A percentile compares a stretch with the other conserved stretches of the same genome.
Conservation (phyloP, 2,329 filamentous ascomycete species). For the Colletotrichum coccodes region DNA sequence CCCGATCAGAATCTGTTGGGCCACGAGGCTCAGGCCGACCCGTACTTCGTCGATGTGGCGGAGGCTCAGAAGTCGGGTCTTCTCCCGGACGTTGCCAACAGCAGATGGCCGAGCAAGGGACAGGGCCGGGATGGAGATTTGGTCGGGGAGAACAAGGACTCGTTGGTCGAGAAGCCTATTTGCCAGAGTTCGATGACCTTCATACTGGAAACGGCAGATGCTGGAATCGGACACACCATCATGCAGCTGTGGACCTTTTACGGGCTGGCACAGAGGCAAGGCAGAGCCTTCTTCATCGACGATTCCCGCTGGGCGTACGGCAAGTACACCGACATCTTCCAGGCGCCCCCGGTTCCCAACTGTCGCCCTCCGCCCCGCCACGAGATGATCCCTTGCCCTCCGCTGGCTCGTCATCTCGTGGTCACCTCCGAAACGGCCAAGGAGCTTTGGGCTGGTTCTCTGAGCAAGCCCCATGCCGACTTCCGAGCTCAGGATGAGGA, state of each 20-base stretch:
- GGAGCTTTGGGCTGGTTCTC: constrained; percentile 70
- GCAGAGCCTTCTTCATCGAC: constrained; percentile 83
- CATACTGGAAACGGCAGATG: constrained; percentile 77
- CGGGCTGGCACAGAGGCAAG: constrained; percentile 79
- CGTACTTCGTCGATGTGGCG: constrained; percentile 77
- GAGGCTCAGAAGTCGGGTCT: constrained; percentile 76
- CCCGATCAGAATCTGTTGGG: constrained; percentile 56
- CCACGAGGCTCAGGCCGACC: constrained; percentile 70
- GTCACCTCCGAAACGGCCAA: constrained; percentile 75
- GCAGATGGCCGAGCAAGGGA: constrained; percentile 25
- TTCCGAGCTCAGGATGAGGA: constrained; percentile 42
- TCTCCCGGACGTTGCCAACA: constrained; percentile 55
- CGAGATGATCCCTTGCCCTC: constrained; percentile 83
- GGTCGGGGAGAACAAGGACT: constrained; percentile 58
- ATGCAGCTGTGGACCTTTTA: constrained; percentile 88
- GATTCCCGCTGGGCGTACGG: constrained; percentile 88
- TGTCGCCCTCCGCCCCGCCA: constrained; percentile 79
- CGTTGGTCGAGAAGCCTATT: constrained; percentile 59
- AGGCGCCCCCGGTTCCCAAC: constrained; percentile 68
- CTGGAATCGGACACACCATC: constrained; percentile 80
- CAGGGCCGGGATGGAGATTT: constrained; percentile 45
- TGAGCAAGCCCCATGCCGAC: constrained; percentile 66
- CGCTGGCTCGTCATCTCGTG: constrained; percentile 78
- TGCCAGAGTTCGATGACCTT: constrained; percentile 82
- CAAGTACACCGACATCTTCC: constrained; percentile 77